These are phyloP conservation scores for Rhodotorula babjevae DNA, from an alignment of 768 basidiomycete genomes.

Conservation along the genomic window DNA sequence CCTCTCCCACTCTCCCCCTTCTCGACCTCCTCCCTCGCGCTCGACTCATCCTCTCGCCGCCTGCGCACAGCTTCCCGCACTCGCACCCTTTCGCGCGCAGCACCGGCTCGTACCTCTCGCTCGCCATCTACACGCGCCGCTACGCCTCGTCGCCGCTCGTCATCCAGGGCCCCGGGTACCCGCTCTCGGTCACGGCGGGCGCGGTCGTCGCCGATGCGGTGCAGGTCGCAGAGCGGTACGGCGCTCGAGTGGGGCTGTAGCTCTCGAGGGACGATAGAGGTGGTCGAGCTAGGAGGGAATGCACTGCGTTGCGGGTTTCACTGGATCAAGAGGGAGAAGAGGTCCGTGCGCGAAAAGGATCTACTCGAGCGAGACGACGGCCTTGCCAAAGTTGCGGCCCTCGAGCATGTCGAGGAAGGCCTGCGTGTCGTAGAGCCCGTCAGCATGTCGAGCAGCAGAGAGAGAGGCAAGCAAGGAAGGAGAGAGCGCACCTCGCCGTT, in stretches of 20 bases:
- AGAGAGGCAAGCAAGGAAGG: too few relatives aligned
- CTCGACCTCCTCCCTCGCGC: background rate
- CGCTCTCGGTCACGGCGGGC: conserved; percentile 95
- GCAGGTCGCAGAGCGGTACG: conserved; percentile 47
- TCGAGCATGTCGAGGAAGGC: conserved; percentile 42
- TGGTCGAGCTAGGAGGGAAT: too few relatives aligned
- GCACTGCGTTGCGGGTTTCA: too few relatives aligned
- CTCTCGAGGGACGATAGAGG: too few relatives aligned
- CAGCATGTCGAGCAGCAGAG: too few relatives aligned
- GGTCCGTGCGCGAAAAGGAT: background rate
- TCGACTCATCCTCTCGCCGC: background rate
- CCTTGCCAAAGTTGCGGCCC: conserved; percentile 40
- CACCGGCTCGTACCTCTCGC: conserved; percentile 92
- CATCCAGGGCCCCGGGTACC: conserved; percentile 91
- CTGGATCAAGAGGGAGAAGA: background rate
- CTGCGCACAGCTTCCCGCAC: conserved; percentile 63
- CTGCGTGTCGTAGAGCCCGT: too few relatives aligned
- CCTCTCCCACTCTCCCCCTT: too few relatives aligned
- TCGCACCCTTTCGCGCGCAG: conserved; percentile 93
- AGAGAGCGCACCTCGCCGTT: conserved; percentile 26
- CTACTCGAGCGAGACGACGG: conserved; percentile 28
- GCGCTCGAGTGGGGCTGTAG: conserved; percentile 8
- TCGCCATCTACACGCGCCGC: conserved; percentile 90
- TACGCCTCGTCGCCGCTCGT: conserved; percentile 83
- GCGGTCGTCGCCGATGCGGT: conserved; percentile 85